Evolutionary conservation across 768 basidiomycete genomes (phyloP).

Genomic region (Ramaria sp.): DNA sequence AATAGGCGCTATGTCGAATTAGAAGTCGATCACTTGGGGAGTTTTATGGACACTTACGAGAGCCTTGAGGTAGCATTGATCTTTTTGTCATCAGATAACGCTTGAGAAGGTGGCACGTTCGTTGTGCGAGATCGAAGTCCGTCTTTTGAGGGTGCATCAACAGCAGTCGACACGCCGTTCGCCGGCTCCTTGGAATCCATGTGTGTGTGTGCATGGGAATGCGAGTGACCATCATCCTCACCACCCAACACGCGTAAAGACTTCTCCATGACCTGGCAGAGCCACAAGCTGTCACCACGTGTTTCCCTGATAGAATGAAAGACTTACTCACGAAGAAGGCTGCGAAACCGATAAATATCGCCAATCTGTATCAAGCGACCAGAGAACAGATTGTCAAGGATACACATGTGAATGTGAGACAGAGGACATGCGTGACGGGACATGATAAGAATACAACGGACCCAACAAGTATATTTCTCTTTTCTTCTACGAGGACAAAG

Average conservation of each 20-base stretch:
- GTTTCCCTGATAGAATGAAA: background rate
- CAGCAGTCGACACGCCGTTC: conserved; percentile 4
- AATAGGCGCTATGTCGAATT: conserved; percentile 41
- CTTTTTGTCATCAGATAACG: conserved; percentile 15
- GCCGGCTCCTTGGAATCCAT: conserved; percentile 36
- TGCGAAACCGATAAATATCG: conserved; percentile 79
- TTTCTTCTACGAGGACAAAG: conserved; percentile 80
- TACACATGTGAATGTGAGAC: no score
- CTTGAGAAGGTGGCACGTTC: background rate
- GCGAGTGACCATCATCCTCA: conserved; percentile 37
- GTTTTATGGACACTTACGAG: conserved; percentile 25
- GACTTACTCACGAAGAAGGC: conserved; percentile 57
- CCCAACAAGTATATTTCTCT: conserved; percentile 86
- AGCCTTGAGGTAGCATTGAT: conserved; percentile 59
- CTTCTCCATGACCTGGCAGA: conserved; percentile 58
- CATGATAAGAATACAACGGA: conserved; percentile 23
- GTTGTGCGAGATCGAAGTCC: conserved; percentile 38
- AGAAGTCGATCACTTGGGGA: background rate
- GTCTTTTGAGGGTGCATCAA: conserved; percentile 23
- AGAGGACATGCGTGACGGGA: background rate
- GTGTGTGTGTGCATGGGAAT: conserved; percentile 46
- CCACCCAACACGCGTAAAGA: conserved; percentile 70
- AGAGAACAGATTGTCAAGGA: background rate
- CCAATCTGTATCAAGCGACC: conserved; percentile 34
- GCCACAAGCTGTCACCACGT: background rate